Base-by-base conservation (phyloP, 2,329 filamentous ascomycete genomes). In the Zalaria sp. region DNA sequence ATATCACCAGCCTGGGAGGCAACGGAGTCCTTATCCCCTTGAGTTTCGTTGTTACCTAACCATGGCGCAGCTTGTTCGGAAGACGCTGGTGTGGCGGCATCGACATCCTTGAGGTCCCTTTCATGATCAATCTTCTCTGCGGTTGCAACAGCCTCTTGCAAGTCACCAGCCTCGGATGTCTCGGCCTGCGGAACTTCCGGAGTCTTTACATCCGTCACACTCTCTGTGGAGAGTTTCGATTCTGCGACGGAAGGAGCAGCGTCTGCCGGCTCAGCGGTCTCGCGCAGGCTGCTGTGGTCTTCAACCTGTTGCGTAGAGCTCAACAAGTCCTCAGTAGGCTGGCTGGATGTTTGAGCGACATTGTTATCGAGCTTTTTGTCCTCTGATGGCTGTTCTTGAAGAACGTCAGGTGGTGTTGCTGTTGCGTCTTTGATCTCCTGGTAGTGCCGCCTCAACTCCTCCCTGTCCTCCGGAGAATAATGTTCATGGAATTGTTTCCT, bases 401-500 rank as follows among this genome's bases (percentile, higher is more conserved):
- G 7, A 7, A 32, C 7, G 29, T 32, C 29, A 18, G 29, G 29
- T 32, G 29, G 29, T 32, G 29, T n/a, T 7, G 35, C 27, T 8
- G 29, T 36, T 5, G 35, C 28, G 10, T 34, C 32, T 39, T 44
- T 41, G 6, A 9, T 34, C 37, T 35, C 39, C 31, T 44, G 28
- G 18, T 26, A 35, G 5, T 38, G 25, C 43, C 41, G 38, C 38
- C 35, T 28, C 26, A 48, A 34, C 31, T 37, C 42, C 36, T 46
- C 35, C 27, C 35, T 6, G 34, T 48, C 46, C 27, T 35, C 39
- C 10, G 38, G 39, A 36, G 41, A 42, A 25, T 46, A 27, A 26
- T 44, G 37, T 38, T 48, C 46, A 9, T 43, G 43, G 9, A 41
- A 39, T 7, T 42, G 36, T 5, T 38, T 11, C 34, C 46, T 38